Evolutionary conservation across 192 early-diverging fungal genomes (phyloP).

Genomic region (Linnemannia elongata): DNA sequence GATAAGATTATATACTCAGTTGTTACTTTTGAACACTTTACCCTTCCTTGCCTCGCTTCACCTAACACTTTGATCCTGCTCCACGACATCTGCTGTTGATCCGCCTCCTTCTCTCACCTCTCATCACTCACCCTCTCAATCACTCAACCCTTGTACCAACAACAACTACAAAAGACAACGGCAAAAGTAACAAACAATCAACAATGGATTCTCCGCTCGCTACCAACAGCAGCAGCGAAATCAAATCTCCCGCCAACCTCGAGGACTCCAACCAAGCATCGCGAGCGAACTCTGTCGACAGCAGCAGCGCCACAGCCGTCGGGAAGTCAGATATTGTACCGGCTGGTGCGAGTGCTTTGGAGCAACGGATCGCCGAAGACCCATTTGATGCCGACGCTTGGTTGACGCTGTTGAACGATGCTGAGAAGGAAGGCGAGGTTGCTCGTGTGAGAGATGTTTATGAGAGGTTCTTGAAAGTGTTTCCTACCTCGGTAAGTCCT

Average conservation of each 20-base stretch:
- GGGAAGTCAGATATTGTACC: neutral
- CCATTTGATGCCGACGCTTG: conserved; percentile 78
- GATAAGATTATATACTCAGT: no score
- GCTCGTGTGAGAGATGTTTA: conserved; percentile 73
- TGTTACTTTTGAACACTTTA: no score
- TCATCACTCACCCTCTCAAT: neutral
- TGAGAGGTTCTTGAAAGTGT: conserved; percentile 79
- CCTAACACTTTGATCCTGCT: no score
- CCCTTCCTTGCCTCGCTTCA: no score
- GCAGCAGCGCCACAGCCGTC: conserved; percentile 3
- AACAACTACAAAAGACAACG: neutral
- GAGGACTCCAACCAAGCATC: conserved; percentile 30
- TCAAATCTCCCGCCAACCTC: conserved; percentile 18
- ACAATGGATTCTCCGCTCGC: conserved; percentile 43
- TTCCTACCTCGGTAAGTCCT: conserved; percentile 83
- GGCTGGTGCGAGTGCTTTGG: conserved; percentile 30
- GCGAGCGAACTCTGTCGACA: conserved; percentile 33
- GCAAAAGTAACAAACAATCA: neutral
- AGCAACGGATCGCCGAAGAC: conserved; percentile 66
- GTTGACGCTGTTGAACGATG: conserved; percentile 72
- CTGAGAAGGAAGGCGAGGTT: conserved; percentile 68
- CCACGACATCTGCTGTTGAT: neutral
- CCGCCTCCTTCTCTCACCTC: neutral
- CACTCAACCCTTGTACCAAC: neutral
- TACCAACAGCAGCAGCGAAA: conserved; percentile 14